These are phyloP conservation scores for Rachicladosporium sp. DNA, from an alignment of 2,329 filamentous ascomycete genomes.

Conservation along the genomic window DNA sequence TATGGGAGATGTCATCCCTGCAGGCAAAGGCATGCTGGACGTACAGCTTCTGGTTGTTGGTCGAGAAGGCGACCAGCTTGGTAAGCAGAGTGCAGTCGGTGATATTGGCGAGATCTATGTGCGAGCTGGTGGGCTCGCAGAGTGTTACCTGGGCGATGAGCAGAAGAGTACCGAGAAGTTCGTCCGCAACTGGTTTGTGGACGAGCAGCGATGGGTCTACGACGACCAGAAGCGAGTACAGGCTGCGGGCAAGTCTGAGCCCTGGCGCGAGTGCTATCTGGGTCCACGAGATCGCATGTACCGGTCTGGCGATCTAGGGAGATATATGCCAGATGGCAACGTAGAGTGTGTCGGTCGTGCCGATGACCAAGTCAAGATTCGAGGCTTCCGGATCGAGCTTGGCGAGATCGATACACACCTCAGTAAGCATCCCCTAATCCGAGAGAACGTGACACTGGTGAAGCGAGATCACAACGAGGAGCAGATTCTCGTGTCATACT, in stretches of 20 bases:
- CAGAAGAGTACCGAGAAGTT: conserved; percentile 66
- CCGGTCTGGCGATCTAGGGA: conserved; percentile 73
- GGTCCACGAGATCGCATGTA: conserved; percentile 81
- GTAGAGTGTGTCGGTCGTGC: conserved; percentile 68
- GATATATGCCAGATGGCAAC: conserved; percentile 57
- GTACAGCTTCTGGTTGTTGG: conserved; percentile 81
- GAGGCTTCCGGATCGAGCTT: conserved; percentile 90
- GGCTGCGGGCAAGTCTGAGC: conserved; percentile 42
- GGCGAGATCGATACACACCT: conserved; percentile 84
- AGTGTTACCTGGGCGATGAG: conserved; percentile 57
- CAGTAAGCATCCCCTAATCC: conserved; percentile 58
- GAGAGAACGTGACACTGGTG: conserved; percentile 77
- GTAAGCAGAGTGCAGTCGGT: conserved; percentile 63
- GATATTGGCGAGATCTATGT: conserved; percentile 78
- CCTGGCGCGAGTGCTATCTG: conserved; percentile 67
- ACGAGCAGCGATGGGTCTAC: conserved; percentile 56
- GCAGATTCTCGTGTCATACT: conserved; percentile 74
- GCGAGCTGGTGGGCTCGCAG: conserved; percentile 69
- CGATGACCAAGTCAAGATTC: conserved; percentile 89
- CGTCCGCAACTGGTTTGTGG: conserved; percentile 73
- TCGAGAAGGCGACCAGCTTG: conserved; percentile 44
- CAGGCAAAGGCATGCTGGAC: conserved; percentile 73
- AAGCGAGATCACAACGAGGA: conserved; percentile 77
- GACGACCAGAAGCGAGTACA: conserved; percentile 44
- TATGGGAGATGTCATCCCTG: conserved; percentile 66